A percentile compares a stretch with the other conserved stretches of the same genome.
Evolutionary conservation across 148 eudicot species (phyloP).

Genomic region (Spergularia bocconei): DNA sequence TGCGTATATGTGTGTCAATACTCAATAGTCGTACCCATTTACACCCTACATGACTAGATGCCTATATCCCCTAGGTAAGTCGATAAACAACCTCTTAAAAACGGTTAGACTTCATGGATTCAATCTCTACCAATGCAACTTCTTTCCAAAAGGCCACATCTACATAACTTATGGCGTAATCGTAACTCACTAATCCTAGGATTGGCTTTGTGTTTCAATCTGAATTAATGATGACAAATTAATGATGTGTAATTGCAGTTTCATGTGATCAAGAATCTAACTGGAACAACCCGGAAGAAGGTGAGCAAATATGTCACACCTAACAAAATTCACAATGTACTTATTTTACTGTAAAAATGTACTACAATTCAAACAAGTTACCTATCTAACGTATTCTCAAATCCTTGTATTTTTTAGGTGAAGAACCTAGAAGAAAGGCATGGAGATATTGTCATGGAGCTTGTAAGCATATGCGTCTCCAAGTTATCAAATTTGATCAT

Average conservation of each 20-base stretch:
- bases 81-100: no score
- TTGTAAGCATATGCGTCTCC: constrained; percentile 37
- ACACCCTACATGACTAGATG: no score
- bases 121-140: no score
- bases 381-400: background rate
- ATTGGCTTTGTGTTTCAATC: background rate
- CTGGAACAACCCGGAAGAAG: constrained; percentile 59
- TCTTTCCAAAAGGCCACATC: no score
- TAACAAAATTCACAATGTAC: background rate
- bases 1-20: no score
- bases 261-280: constrained; percentile 51
- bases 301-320: constrained; percentile 29
- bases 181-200: no score
- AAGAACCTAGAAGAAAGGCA: constrained; percentile 48
- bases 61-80: no score
- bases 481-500: background rate
- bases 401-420: constrained; percentile 32
- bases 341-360: background rate
- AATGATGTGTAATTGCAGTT: constrained; percentile 33
- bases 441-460: constrained; percentile 37
- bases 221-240: background rate
- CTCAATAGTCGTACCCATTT: no score
- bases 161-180: no score
- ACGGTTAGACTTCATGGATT: no score
- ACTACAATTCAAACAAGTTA: background rate